Percentiles rank a stretch among this genome's conserved stretches.
phyloP scores from a whole-genome alignment of 2,329 filamentous ascomycete species.

The Fusarium floridanum region DNA sequence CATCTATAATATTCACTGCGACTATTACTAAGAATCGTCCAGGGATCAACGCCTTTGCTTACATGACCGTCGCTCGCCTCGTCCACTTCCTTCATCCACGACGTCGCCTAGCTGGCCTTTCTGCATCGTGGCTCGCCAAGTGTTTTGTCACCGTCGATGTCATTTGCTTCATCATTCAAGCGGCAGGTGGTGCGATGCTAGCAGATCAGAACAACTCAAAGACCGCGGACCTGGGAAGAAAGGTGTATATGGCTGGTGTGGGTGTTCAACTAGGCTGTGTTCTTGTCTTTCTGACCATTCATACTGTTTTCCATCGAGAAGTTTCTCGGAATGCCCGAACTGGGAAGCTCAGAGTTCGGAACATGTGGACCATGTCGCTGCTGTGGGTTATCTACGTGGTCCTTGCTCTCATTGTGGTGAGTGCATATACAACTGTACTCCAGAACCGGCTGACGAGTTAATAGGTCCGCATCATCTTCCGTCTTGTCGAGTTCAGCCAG shows the following conservation, averaged over 20 bases:
- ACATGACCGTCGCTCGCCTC: background rate
- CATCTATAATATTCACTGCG: no score
- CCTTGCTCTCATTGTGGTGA: background rate
- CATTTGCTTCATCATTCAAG: background rate
- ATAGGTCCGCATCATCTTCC: background rate
- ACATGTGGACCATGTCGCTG: background rate
- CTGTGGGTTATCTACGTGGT: background rate
- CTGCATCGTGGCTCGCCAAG: background rate
- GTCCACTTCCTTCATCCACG: background rate
- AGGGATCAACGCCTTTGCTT: background rate
- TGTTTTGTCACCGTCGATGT: background rate
- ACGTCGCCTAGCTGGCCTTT: background rate
- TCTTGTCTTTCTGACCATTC: background rate
- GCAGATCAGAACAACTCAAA: background rate
- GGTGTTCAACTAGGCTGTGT: background rate
- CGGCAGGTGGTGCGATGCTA: background rate
- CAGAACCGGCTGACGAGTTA: background rate
- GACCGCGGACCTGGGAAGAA: background rate
- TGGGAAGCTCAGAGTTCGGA: background rate
- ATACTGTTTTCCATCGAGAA: background rate
- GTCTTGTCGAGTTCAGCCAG: background rate
- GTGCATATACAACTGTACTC: background rate
- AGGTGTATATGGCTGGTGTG: background rate
- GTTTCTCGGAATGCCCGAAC: background rate
- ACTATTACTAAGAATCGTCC: no score